phyloP scores from a whole-genome alignment of 2,329 filamentous ascomycete genomes.

The Colletotrichum truncatum region DNA sequence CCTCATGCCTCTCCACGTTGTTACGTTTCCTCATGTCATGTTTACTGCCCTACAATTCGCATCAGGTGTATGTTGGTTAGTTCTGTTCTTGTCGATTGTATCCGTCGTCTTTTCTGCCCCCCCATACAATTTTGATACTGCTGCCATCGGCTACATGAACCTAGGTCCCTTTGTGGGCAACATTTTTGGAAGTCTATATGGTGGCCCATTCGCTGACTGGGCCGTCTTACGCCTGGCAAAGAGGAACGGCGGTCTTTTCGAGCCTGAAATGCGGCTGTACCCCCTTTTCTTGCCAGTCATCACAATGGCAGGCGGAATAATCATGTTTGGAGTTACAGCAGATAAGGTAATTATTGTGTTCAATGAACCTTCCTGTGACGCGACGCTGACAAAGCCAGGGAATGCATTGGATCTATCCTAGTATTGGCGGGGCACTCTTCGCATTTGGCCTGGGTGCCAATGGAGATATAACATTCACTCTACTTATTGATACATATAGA shows the following conservation, averaged over 20 bases:
- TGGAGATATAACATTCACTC: conserved; percentile 43
- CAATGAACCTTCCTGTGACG: conserved; percentile 33
- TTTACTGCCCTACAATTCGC: conserved; percentile 51
- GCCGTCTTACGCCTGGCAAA: conserved; percentile 45
- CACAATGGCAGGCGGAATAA: conserved; percentile 40
- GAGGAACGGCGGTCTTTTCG: conserved; percentile 48
- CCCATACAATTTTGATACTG: conserved; percentile 38
- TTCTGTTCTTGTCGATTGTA: conserved; percentile 41
- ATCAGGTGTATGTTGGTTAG: conserved; percentile 46
- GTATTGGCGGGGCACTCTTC: conserved; percentile 44
- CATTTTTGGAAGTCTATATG: conserved; percentile 45
- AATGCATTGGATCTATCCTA: conserved; percentile 48
- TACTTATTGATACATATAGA: conserved; percentile 46
- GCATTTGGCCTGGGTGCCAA: conserved; percentile 46
- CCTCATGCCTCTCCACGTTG: conserved; percentile 15
- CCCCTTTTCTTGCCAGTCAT: conserved; percentile 37
- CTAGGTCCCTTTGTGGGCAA: conserved; percentile 46
- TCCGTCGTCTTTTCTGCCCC: conserved; percentile 42
- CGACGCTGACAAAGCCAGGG: conserved; percentile 34
- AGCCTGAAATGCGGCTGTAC: conserved; percentile 53
- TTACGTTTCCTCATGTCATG: conserved; percentile 41
- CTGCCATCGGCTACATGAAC: conserved; percentile 36
- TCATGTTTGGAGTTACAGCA: conserved; percentile 46
- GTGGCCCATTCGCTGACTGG: conserved; percentile 47
- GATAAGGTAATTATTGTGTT: conserved; percentile 36